Conservation (phyloP, 768 basidiomycete species). For the Russula lepida region DNA sequence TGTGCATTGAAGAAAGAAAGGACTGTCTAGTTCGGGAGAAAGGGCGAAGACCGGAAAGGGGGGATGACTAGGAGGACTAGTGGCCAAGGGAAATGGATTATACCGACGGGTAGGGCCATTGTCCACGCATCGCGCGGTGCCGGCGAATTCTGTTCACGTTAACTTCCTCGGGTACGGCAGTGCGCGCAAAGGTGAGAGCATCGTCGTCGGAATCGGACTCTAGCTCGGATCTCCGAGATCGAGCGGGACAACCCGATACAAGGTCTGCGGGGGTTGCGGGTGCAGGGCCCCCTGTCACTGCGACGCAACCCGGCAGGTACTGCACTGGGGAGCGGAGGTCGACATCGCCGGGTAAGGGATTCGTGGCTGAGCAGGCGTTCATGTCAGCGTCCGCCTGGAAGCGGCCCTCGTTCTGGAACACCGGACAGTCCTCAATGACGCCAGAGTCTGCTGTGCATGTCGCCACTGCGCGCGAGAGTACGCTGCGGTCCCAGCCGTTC, state of each 20-base stretch:
- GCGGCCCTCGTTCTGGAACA: conserved; percentile 6
- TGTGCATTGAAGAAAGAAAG: not conserved
- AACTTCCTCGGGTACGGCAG: not conserved
- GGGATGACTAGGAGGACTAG: not conserved
- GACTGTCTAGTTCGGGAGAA: not conserved
- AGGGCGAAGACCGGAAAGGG: not conserved
- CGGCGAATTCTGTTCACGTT: not conserved
- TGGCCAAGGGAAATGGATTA: not conserved
- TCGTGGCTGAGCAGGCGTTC: not conserved
- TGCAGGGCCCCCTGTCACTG: conserved; percentile 2
- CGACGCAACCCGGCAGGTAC: conserved; percentile 12
- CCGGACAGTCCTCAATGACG: conserved; percentile 9
- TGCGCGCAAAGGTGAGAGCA: not conserved
- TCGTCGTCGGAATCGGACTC: not conserved
- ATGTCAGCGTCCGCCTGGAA: not conserved
- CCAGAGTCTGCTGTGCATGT: conserved; percentile 22
- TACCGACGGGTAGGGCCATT: not conserved
- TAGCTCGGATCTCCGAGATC: not conserved
- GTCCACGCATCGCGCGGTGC: conserved; percentile 14
- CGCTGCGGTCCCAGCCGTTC: conserved; percentile 36
- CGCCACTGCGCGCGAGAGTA: conserved; percentile 34
- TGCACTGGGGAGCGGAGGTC: not conserved
- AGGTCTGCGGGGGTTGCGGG: not conserved
- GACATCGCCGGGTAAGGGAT: not conserved
- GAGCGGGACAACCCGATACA: not conserved